Conservation (phyloP, 2,329 filamentous ascomycete species). For the Fusarium decemcellulare region DNA sequence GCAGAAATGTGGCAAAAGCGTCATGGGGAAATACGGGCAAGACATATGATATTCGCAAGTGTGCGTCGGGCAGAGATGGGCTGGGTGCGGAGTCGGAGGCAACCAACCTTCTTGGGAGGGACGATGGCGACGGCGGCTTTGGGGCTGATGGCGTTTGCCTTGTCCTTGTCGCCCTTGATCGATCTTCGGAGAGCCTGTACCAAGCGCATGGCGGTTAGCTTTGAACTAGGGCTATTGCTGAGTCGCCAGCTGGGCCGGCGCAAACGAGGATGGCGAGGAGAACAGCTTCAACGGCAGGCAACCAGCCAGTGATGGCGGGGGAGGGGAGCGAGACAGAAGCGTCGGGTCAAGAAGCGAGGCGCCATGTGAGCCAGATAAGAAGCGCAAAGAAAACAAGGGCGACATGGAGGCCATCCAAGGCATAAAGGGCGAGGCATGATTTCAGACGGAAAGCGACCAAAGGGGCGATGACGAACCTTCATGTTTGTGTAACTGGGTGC, state of each 20-base stretch:
- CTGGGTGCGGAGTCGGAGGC: constrained; percentile 23
- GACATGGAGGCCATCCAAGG: constrained; percentile 12
- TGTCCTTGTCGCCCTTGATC: constrained; percentile 90
- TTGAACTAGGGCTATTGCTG: constrained; percentile 33
- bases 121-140: constrained; percentile 92
- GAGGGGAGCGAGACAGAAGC: constrained; percentile 21
- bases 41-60: constrained; percentile 34
- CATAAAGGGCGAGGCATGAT: constrained; percentile 20
- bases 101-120: constrained; percentile 89
- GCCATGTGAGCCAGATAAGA: constrained; percentile 19
- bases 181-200: constrained; percentile 85
- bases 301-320: constrained; percentile 21
- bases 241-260: constrained; percentile 26
- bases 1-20: constrained; percentile 21
- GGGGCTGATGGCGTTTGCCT: constrained; percentile 79
- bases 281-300: constrained; percentile 2
- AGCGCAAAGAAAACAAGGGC: constrained; percentile 17
- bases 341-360: constrained; percentile 10
- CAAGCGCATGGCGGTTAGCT: constrained; percentile 61
- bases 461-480: constrained; percentile 52
- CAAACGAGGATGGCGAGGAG: constrained; percentile 26
- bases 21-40: constrained; percentile 20
- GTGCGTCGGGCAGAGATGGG: not conserved
- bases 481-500: constrained; percentile 53
- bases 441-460: constrained; percentile 31